phyloP scores from a whole-genome alignment of 305 asterid genomes.

The Solanum hybrid region DNA sequence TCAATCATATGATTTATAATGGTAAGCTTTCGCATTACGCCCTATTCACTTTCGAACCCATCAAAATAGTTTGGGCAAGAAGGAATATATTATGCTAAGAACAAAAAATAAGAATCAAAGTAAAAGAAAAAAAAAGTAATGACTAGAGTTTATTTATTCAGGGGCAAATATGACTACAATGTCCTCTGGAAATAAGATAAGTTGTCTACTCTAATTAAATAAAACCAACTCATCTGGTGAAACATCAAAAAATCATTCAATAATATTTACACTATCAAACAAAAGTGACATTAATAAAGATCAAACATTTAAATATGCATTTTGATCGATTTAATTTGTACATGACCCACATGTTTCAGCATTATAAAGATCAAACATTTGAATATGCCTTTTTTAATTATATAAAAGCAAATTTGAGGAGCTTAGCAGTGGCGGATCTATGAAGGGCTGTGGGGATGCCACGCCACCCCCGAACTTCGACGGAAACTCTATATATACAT shows the following conservation, averaged over 20 bases:
- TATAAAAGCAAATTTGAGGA: not conserved
- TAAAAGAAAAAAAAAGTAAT: too few relatives aligned
- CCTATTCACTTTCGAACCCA: too few relatives aligned
- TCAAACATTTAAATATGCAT: not conserved
- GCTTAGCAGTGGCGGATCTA: not conserved
- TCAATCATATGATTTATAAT: too few relatives aligned
- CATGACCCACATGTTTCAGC: not conserved
- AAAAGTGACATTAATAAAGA: not conserved
- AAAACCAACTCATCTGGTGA: not conserved
- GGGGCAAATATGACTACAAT: not conserved
- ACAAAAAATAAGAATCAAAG: too few relatives aligned
- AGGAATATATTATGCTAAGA: not conserved
- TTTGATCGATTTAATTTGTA: not conserved
- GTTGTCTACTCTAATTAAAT: not conserved
- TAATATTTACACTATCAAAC: not conserved
- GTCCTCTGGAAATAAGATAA: not conserved
- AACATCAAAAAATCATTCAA: not conserved
- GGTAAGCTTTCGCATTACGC: too few relatives aligned
- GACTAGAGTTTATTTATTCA: not conserved
- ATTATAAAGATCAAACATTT: too few relatives aligned
- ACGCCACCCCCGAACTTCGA: too few relatives aligned
- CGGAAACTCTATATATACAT: too few relatives aligned
- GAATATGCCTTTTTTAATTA: not conserved
- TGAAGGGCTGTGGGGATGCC: too few relatives aligned
- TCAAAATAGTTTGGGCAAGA: too few relatives aligned